Base-by-base conservation (phyloP, 202 grass and related monocot genomes). In the Digitaria exilis region DNA sequence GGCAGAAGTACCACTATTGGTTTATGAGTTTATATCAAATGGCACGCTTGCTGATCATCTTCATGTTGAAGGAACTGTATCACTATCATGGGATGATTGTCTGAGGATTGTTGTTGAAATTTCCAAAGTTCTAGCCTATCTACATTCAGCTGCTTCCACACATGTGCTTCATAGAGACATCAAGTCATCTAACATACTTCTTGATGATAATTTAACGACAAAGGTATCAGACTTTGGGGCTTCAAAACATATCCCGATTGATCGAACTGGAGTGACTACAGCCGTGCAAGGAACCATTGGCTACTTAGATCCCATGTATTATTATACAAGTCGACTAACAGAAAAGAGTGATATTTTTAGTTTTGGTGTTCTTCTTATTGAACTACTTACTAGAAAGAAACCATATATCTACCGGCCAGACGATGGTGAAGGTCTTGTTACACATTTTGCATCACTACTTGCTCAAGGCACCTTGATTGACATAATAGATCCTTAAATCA, bases 111-210 rank as follows among this genome's bases (percentile, higher is more conserved):
- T n/a, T n/a, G n/a, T n/a, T n/a, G n/a, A n/a, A n/a, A n/a, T n/a
- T n/a, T n/a, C n/a, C n/a, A n/a, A n/a, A n/a, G n/a, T n/a, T n/a
- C n/a, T n/a, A n/a, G n/a, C n/a, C n/a, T n/a, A n/a, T n/a, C n/a
- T n/a, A n/a, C n/a, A n/a, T n/a, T n/a, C n/a, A n/a, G n/a, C n/a
- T n/a, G n/a, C n/a, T n/a, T n/a, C n/a, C n/a, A n/a, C n/a, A n/a
- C n/a, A n/a, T n/a, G n/a, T 56, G 9, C 35, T 84, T 43, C 84
- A 90, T n/a, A 84, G 88, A 84, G 73, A 90, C 56, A 80, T 87
- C 9, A 83, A 82, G 22, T 78, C 85, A 2, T 39, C 85, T 7
- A 87, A 87, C 28, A 80, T 81, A 54, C 70, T 82, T 26, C 68
- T 87, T 4, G 79, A 74, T 50, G 78, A 87, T 9, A 61, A 3